Percentiles rank a stretch among this genome's conserved stretches.
Evolutionary conservation across 78 protist species (phyloP).

Genomic region (Creolimax fragrantissima): DNA sequence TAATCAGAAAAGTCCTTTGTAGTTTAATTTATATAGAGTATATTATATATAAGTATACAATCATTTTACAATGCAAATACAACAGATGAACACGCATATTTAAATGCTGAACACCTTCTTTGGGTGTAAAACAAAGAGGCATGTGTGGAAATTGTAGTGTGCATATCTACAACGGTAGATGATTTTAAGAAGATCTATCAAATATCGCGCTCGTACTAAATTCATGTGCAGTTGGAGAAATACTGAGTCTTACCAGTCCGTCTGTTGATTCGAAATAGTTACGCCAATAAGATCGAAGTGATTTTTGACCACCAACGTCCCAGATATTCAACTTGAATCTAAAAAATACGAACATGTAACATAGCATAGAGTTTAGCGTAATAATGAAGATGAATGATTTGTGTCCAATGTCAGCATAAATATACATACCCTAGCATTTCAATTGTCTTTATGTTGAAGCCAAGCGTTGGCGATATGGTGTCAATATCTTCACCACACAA

Average conservation of each 20-base stretch:
- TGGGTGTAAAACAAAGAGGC: no score
- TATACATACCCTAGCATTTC: slow-evolving; percentile 43
- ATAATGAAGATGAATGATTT: background rate
- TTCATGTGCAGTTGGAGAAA: no score
- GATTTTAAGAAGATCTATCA: no score
- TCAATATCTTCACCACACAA: slow-evolving; percentile 84
- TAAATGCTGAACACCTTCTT: background rate
- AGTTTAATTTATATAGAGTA: no score
- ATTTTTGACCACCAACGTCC: slow-evolving; percentile 99
- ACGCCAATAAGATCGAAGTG: slow-evolving; percentile 96
- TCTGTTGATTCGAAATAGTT: slow-evolving; percentile 94
- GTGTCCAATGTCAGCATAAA: background rate
- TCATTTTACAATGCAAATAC: background rate
- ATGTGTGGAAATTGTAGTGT: no score
- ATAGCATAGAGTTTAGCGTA: background rate
- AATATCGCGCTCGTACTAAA: no score
- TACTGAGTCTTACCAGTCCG: slow-evolving; percentile 72
- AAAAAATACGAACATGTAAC: background rate
- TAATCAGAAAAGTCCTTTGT: no score
- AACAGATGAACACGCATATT: background rate
- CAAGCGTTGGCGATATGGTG: slow-evolving; percentile 89
- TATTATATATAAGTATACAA: background rate
- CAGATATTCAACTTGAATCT: slow-evolving; percentile 90
- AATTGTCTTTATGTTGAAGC: slow-evolving; percentile 91
- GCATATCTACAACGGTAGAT: no score